Evolutionary conservation across 2,329 filamentous ascomycete species (phyloP), one percentile per base, ranked within the genome.

Genomic region (Hypoxylon sp.): DNA sequence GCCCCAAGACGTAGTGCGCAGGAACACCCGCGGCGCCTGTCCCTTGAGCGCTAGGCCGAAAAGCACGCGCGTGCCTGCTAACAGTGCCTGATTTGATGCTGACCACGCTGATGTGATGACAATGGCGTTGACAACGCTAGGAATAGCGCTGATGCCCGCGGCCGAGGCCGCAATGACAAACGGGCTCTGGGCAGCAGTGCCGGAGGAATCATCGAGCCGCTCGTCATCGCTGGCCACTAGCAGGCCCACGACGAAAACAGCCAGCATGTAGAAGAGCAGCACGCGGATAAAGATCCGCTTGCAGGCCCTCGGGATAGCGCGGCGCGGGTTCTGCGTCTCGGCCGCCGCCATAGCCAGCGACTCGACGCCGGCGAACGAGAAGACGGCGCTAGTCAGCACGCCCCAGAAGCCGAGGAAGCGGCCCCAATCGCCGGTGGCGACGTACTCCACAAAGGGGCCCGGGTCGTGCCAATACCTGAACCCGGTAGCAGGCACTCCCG

Each of bases 101-200:
- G 90, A 92, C 78, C 87, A 89, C 0, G 89, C 90, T 0, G 89
- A 91, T 0, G 89, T 91, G 69, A 93, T 83, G 70, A 94, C 89
- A 24, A 93, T 83, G 33, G 90, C 91, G 75, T 95, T 95, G 78
- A 94, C 89, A 57, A 94, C 85, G 4, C 87, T 88, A 0, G 90
- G 89, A 3, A 93, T 84, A 5, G 84, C 89, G 3, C 81, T 82
- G 61, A 93, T 89, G 0, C 89, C 87, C 1, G 91, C 91, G 28
- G 87, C 84, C 9, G 85, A 82, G 36, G 90, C 88, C 16, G 91
- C 91, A 67, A 93, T 91, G 63, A 94, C 91, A 72, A 89, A 92
- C 9, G 89, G 90, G 74, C 78, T 70, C 73, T 85, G 80, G 1
- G 83, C 82, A 2, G 84, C 82, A 20, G 76, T 80, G 32, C 81